Conservation (phyloP, 2,329 filamentous ascomycete species). For the Leptoxyphium fumago region DNA sequence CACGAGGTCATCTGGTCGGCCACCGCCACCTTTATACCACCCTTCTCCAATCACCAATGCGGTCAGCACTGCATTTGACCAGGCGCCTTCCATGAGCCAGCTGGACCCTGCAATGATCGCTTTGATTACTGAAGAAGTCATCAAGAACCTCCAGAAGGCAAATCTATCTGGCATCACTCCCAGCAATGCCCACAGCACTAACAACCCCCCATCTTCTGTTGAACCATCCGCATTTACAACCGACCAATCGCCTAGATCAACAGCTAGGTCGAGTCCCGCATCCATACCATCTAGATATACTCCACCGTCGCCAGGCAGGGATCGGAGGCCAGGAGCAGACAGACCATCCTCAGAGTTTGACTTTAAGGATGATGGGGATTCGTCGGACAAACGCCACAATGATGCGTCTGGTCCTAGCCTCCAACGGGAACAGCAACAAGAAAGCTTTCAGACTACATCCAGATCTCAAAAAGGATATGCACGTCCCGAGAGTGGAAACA, state of each 20-base stretch:
- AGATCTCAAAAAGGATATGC: no score
- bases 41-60: constrained; percentile 40
- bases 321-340: neutral
- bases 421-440: no score
- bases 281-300: constrained; percentile 38
- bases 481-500: no score
- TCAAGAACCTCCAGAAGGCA: constrained; percentile 19
- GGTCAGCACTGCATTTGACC: constrained; percentile 41
- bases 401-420: no score
- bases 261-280: constrained; percentile 31
- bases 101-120: constrained; percentile 47
- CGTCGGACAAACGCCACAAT: no score
- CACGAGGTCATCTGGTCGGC: no score
- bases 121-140: constrained; percentile 41
- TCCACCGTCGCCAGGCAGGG: constrained; percentile 35
- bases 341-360: no score
- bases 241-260: constrained; percentile 22
- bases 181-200: constrained; percentile 15
- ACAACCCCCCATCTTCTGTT: constrained; percentile 19
- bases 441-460: no score
- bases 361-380: no score
- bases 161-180: constrained; percentile 6
- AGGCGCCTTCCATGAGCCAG: constrained; percentile 32
- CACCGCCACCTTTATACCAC: constrained; percentile 9
- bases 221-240: neutral